These are phyloP conservation scores for Telfairia occidentalis DNA, from an alignment of 331 rosid species.

Conservation along the genomic window DNA sequence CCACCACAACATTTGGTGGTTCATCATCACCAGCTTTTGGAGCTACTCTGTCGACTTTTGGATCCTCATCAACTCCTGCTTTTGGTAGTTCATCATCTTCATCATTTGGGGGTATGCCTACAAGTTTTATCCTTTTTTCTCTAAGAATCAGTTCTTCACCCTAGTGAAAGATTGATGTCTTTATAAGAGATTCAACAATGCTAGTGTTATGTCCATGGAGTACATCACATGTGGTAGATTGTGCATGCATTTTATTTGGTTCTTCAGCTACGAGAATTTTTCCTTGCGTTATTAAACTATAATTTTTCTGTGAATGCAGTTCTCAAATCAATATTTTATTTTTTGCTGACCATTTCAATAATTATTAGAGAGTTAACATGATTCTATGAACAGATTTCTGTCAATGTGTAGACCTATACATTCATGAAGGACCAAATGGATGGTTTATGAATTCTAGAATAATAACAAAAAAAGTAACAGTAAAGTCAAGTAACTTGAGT, in stretches of 20 bases:
- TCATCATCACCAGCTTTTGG: conserved; percentile 79
- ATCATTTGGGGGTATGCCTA: conserved; percentile 54
- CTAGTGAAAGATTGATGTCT: not conserved
- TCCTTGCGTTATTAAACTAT: not conserved
- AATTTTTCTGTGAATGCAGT: not conserved
- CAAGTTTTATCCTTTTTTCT: not conserved
- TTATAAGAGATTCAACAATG: not conserved
- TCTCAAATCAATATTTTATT: not conserved
- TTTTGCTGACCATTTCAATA: not conserved
- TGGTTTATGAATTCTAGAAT: not conserved
- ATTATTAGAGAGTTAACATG: not conserved
- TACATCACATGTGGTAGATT: not conserved
- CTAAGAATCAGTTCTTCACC: not conserved
- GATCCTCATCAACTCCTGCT: conserved; percentile 55
- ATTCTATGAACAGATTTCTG: not conserved
- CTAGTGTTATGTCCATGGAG: not conserved
- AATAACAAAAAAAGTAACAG: not conserved
- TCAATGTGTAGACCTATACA: not conserved
- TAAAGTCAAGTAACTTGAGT: not conserved
- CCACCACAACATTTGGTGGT: conserved; percentile 61
- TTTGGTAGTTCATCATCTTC: conserved; percentile 58
- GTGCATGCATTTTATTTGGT: not conserved
- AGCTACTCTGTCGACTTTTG: conserved; percentile 46
- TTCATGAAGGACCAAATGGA: not conserved
- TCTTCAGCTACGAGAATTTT: not conserved